These are phyloP conservation scores for Alopecurus myosuroides DNA, from an alignment of 176 grass and related monocot genomes.

Conservation along the genomic window DNA sequence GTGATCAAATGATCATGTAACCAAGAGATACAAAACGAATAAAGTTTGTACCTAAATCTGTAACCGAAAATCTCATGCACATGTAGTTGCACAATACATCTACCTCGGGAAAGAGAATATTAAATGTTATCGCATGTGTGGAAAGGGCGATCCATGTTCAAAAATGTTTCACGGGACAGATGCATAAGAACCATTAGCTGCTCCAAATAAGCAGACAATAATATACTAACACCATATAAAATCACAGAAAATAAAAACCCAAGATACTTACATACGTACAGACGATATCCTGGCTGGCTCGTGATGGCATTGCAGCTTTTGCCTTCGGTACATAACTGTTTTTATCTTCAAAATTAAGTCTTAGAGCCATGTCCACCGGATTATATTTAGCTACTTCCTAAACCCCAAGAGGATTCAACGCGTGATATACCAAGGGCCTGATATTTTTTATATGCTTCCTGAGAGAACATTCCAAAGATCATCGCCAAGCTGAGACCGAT, in stretches of 20 bases:
- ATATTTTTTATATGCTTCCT: constrained; percentile 92
- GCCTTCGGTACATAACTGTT: constrained; percentile 65
- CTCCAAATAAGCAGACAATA: not conserved
- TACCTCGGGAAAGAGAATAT: no score
- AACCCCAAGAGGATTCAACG: constrained; percentile 64
- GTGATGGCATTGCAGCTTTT: constrained; percentile 92
- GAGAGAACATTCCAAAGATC: constrained; percentile 93
- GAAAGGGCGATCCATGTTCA: no score
- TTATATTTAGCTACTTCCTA: constrained; percentile 70
- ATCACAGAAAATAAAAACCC: not conserved
- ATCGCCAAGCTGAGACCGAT: constrained; percentile 77
- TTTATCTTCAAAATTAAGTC: constrained; percentile 90
- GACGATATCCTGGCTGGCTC: constrained; percentile 78
- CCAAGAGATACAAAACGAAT: no score
- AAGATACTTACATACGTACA: constrained; percentile 14
- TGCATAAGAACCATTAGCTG: not conserved
- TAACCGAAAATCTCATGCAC: no score
- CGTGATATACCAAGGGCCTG: constrained; percentile 65
- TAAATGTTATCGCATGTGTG: no score
- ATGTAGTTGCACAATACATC: no score
- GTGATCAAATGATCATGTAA: no score
- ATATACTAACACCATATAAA: not conserved
- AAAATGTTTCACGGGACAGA: no score
- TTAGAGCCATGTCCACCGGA: constrained; percentile 75
- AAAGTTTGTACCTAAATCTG: no score